These are phyloP conservation scores for Marvania coccoides DNA, from an alignment of 139 green algal genomes.

Conservation along the genomic window DNA sequence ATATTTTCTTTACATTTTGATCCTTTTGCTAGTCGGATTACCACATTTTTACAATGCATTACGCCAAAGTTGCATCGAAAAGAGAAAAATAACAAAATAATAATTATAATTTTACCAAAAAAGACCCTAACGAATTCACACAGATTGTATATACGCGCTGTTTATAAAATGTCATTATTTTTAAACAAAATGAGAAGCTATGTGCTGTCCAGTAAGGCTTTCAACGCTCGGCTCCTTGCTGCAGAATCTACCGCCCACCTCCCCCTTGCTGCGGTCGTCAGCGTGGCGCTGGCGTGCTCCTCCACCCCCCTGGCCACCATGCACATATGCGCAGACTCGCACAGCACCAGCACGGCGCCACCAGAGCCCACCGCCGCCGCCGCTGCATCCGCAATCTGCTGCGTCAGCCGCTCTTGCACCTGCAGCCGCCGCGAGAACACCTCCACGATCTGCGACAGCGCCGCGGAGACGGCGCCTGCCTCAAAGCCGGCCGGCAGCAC, in stretches of 20 bases:
- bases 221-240: constrained; percentile 15
- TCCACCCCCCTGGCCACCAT: constrained; percentile 93
- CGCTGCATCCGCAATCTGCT: constrained; percentile 20
- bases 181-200: too few species aligned
- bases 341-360: constrained; percentile 65
- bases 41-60: too few species aligned
- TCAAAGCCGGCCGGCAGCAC: too few species aligned
- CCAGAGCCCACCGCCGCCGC: not conserved
- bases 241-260: constrained; percentile 21
- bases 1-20: too few species aligned
- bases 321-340: constrained; percentile 90
- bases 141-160: too few species aligned
- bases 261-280: constrained; percentile 51
- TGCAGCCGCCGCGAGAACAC: constrained; percentile 64
- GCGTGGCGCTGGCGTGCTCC: constrained; percentile 72
- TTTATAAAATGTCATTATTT: too few species aligned
- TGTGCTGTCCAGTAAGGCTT: constrained; percentile 16
- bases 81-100: too few species aligned
- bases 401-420: constrained; percentile 91
- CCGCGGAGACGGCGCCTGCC: not conserved
- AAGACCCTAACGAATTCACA: too few species aligned
- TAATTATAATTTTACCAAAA: too few species aligned
- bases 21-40: too few species aligned
- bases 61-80: too few species aligned
- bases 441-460: constrained; percentile 36